Evolutionary conservation across 768 basidiomycete genomes (phyloP).

Genomic region (Dentipellis fragilis): DNA sequence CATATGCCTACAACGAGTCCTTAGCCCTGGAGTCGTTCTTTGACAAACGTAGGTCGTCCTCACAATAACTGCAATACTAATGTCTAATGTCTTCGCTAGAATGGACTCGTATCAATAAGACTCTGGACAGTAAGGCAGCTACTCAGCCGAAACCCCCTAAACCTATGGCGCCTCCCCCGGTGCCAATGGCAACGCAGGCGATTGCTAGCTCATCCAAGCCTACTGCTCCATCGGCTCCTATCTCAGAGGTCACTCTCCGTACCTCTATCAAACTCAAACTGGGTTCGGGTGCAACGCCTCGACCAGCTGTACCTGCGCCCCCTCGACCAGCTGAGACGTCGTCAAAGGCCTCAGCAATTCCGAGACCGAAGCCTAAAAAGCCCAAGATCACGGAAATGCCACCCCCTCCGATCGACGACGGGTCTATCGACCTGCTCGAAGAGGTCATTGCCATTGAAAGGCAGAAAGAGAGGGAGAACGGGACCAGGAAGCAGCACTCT

Average conservation of each 20-base stretch:
- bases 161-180: slow-evolving; percentile 7
- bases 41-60: slow-evolving; percentile 60
- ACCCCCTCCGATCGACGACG: slow-evolving; percentile 47
- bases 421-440: slow-evolving; percentile 71
- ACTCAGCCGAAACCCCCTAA: slow-evolving; percentile 17
- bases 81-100: slow-evolving; percentile 31
- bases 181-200: slow-evolving; percentile 7
- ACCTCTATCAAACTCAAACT: slow-evolving; percentile 22
- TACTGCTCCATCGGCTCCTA: not conserved
- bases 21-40: slow-evolving; percentile 71
- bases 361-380: slow-evolving; percentile 35
- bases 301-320: slow-evolving; percentile 9
- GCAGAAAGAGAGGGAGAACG: slow-evolving; percentile 14
- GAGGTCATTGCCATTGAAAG: slow-evolving; percentile 73
- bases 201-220: not conserved
- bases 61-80: slow-evolving; percentile 1
- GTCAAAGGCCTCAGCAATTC: slow-evolving; percentile 21
- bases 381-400: not conserved
- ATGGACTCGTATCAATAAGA: slow-evolving; percentile 84
- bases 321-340: slow-evolving; percentile 19
- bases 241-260: not conserved
- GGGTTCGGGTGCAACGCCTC: slow-evolving; percentile 15
- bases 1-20: slow-evolving; percentile 68
- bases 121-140: slow-evolving; percentile 51
- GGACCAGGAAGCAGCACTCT: slow-evolving; percentile 13